These are phyloP conservation scores for Pythium folliculosum DNA, from an alignment of 352 stramenopile species.

Conservation along the genomic window DNA sequence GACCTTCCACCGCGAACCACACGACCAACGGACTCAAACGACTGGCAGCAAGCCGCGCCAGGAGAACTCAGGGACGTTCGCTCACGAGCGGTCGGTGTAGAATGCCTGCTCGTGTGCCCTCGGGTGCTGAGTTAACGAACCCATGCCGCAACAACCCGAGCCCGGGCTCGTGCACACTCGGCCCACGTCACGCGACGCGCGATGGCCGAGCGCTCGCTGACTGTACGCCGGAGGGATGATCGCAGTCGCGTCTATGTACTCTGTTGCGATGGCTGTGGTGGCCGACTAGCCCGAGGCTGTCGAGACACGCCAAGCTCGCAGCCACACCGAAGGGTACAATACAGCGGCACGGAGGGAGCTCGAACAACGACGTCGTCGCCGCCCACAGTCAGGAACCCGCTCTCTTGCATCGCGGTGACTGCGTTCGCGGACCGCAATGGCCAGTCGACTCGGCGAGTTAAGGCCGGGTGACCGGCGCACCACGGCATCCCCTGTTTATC, in stretches of 20 bases:
- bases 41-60: background rate
- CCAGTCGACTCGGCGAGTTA: background rate
- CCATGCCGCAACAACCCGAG: background rate
- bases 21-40: too few species aligned
- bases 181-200: background rate
- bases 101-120: background rate
- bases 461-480: background rate
- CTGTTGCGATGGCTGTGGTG: background rate
- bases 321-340: background rate
- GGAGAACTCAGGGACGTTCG: background rate
- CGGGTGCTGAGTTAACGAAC: background rate
- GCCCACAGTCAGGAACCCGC: background rate
- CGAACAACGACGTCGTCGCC: background rate
- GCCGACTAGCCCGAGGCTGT: conserved; percentile 1
- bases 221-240: background rate
- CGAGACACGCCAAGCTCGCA: background rate
- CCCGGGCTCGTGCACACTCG: background rate
- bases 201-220: background rate
- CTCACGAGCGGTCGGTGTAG: background rate
- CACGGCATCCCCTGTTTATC: background rate
- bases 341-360: background rate
- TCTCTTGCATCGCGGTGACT: background rate
- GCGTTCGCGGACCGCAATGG: background rate
- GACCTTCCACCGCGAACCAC: too few species aligned
- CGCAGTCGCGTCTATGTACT: background rate